Evolutionary conservation across 164 flowering plant species (phyloP).

Genomic region (Vitis riparia): DNA sequence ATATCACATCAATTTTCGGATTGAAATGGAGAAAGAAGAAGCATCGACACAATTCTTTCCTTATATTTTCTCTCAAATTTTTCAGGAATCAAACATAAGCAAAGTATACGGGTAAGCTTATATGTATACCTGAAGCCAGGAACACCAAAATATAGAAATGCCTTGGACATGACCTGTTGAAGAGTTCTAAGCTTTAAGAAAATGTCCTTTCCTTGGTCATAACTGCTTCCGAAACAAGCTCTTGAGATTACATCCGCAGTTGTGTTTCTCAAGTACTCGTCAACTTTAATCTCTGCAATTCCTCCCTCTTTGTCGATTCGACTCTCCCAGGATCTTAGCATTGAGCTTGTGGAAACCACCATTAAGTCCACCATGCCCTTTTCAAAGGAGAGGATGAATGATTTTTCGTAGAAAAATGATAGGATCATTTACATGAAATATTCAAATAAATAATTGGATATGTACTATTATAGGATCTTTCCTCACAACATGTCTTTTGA

Average conservation of each 20-base stretch:
- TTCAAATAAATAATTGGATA: no score
- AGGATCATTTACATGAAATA: no score
- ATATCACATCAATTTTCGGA: no score
- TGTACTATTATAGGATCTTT: no score
- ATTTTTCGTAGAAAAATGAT: no score
- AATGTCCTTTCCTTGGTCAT: slow-evolving; percentile 24
- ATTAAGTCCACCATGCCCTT: slow-evolving; percentile 35
- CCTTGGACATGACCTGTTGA: slow-evolving; percentile 20
- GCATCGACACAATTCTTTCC: no score
- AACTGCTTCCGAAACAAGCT: slow-evolving; percentile 41
- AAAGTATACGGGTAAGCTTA: no score
- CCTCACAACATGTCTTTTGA: no score
- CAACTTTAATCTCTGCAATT: slow-evolving; percentile 22
- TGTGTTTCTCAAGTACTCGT: slow-evolving; percentile 29
- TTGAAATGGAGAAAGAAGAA: no score
- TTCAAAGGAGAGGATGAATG: no score
- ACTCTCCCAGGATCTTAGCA: slow-evolving; percentile 32
- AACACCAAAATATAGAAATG: slow-evolving; percentile 7
- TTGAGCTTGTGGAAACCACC: slow-evolving; percentile 27
- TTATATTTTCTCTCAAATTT: no score
- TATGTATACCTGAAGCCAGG: slow-evolving; percentile 25
- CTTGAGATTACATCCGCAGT: slow-evolving; percentile 39
- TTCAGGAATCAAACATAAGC: no score
- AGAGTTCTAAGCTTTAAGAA: slow-evolving; percentile 31
- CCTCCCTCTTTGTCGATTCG: slow-evolving; percentile 24